These are phyloP conservation scores for Aspergillus indologenus DNA, from an alignment of 495 filamentous ascomycete species.

Conservation along the genomic window DNA sequence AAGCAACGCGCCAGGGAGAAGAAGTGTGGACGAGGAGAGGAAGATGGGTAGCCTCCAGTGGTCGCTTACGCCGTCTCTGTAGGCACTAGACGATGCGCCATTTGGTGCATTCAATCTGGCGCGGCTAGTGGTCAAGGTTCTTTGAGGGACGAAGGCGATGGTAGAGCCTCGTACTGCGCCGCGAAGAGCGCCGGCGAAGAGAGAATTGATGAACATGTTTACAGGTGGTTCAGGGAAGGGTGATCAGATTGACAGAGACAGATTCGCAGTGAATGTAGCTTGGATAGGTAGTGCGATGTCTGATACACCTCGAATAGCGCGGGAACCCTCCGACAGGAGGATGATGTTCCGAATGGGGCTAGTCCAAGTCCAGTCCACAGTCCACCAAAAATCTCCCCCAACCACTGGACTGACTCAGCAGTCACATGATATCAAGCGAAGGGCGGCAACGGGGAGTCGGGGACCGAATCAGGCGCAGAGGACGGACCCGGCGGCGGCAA, in stretches of 20 bases:
- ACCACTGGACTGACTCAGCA: slow-evolving; percentile 39
- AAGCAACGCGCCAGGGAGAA: too few relatives aligned
- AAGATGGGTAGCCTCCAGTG: background rate
- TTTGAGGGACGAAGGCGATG: slow-evolving; percentile 1
- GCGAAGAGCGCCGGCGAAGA: background rate
- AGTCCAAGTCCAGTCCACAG: too few relatives aligned
- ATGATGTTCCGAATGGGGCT: too few relatives aligned
- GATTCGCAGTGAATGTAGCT: too few relatives aligned
- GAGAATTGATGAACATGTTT: background rate
- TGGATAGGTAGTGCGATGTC: too few relatives aligned
- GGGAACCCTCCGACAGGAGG: too few relatives aligned
- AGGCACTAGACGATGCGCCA: slow-evolving; percentile 15
- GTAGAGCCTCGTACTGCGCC: background rate
- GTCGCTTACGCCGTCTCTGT: slow-evolving; percentile 21
- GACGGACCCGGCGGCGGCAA: background rate
- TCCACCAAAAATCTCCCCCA: too few relatives aligned
- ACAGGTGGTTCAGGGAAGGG: too few relatives aligned
- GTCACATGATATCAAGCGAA: slow-evolving; percentile 41
- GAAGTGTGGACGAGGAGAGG: background rate
- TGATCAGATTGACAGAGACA: too few relatives aligned
- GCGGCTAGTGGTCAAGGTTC: slow-evolving; percentile 17
- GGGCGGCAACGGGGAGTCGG: slow-evolving; percentile 14
- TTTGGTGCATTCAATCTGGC: slow-evolving; percentile 13
- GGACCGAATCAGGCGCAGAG: slow-evolving; percentile 15
- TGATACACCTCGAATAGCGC: too few relatives aligned